Base-by-base conservation (phyloP, 805 yeast species). In the Yarrowia osloensis region DNA sequence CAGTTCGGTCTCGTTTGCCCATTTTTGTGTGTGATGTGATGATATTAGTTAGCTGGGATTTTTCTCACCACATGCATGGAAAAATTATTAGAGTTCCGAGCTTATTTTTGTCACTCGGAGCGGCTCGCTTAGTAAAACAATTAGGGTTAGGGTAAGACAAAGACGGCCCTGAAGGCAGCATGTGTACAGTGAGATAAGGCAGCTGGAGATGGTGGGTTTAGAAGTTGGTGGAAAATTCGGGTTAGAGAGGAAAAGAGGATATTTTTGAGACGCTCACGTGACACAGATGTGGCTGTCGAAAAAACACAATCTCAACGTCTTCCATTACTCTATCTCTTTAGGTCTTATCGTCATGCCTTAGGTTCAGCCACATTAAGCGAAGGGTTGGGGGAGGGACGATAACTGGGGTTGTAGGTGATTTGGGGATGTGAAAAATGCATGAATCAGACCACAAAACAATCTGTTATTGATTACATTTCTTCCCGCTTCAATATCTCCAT, bases 1-100 rank as follows among this genome's bases (percentile, higher is more conserved):
- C 68, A 49, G 67, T 15, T 65, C 59, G 26, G 17, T 65, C 66
- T 68, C 67, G 50, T 62, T 66, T 61, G 24, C 67, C 49, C 67
- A 63, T 63, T 24, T 29, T 63, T 44, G 3, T 13, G 33, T 31
- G 40, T 31, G 15, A 22, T 15, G 40, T 61, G 39, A 5, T 19
- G 65, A 35, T 52, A 19, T 15, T 17, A 21, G 24, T 29, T 46
- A n/a, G 19, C 4, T 13, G n/a, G 17, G 31, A 28, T 29, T 22
- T 59, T 59, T 59, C 33, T 59, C 52, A 59, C 24, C 40, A 28
- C 17, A 61, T 61, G 66, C 66, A 61, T 31, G 33, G 19, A 61
- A 44, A 61, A 61, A 37, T 50, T 24, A 50, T 50, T 50, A 33
- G 15, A 5, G 40, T 50, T 50, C 11, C 0, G 35, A 47, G 35